phyloP scores from a whole-genome alignment of 768 basidiomycete genomes.

The Daedaleopsis sinensis region DNA sequence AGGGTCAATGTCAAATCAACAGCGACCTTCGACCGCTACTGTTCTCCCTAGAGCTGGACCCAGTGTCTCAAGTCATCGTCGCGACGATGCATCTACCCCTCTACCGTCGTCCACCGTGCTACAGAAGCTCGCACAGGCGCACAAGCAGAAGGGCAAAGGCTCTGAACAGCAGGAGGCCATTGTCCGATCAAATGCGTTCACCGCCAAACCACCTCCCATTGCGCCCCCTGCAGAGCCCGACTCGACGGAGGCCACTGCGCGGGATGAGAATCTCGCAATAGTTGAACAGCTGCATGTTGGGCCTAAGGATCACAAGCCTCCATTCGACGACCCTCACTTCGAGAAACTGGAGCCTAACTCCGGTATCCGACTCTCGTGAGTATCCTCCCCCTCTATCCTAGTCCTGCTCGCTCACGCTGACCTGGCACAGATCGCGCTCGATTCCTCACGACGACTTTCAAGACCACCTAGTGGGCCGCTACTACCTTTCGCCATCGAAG shows the following conservation, averaged over 20 bases:
- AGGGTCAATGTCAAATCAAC: background rate
- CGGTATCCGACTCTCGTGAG: constrained; percentile 80
- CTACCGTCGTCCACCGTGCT: constrained; percentile 57
- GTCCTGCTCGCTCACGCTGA: background rate
- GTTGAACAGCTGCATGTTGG: constrained; percentile 80
- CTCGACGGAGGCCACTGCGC: constrained; percentile 14
- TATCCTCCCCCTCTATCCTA: constrained; percentile 22
- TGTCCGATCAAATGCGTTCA: constrained; percentile 28
- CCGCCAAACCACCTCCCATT: constrained; percentile 16
- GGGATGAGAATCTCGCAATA: constrained; percentile 69
- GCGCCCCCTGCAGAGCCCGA: constrained; percentile 3
- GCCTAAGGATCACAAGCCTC: constrained; percentile 72
- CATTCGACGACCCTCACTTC: constrained; percentile 76
- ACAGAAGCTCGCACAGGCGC: constrained; percentile 45
- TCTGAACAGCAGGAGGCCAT: constrained; percentile 1
- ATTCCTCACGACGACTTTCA: constrained; percentile 79
- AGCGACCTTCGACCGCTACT: background rate
- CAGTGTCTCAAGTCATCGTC: constrained; percentile 4
- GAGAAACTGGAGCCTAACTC: constrained; percentile 88
- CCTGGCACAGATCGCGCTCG: constrained; percentile 59
- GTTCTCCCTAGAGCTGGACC: background rate
- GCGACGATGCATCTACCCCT: background rate
- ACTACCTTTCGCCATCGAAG: constrained; percentile 84
- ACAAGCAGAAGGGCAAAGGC: constrained; percentile 4
- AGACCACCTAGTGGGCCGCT: constrained; percentile 80